phyloP scores from a whole-genome alignment of 2,329 filamentous ascomycete species.

The Coleophoma crateriformis region DNA sequence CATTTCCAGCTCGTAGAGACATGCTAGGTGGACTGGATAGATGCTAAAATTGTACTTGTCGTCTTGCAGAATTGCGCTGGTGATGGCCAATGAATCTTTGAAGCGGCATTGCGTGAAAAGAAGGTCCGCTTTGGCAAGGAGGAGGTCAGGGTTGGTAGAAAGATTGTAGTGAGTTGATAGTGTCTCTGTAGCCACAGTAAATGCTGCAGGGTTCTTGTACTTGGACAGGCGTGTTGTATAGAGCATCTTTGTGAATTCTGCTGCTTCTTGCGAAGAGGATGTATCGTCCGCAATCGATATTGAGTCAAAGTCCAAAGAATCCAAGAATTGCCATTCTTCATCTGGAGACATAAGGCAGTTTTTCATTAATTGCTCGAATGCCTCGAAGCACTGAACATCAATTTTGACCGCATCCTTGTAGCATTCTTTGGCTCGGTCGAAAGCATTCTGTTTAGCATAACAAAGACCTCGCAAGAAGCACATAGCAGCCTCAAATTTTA shows the following conservation, averaged over 20 bases:
- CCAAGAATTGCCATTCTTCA: slow-evolving; percentile 67
- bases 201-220: slow-evolving; percentile 80
- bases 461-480: slow-evolving; percentile 91
- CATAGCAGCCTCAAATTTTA: slow-evolving; percentile 94
- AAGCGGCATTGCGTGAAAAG: slow-evolving; percentile 94
- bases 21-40: slow-evolving; percentile 87
- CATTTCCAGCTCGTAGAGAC: slow-evolving; percentile 79
- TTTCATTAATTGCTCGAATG: slow-evolving; percentile 95
- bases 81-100: slow-evolving; percentile 78
- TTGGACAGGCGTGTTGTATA: slow-evolving; percentile 95
- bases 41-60: slow-evolving; percentile 88
- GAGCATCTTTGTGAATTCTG: slow-evolving; percentile 90
- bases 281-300: slow-evolving; percentile 62
- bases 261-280: slow-evolving; percentile 74
- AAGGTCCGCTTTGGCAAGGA: slow-evolving; percentile 84
- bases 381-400: slow-evolving; percentile 97
- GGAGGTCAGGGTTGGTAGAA: slow-evolving; percentile 77
- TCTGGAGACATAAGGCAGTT: slow-evolving; percentile 82
- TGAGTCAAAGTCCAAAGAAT: slow-evolving; percentile 80
- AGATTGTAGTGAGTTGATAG: slow-evolving; percentile 92
- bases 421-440: slow-evolving; percentile 94
- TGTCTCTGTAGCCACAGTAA: slow-evolving; percentile 81
- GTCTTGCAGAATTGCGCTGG: slow-evolving; percentile 71
- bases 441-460: slow-evolving; percentile 95
- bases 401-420: slow-evolving; percentile 97